Percentiles rank a stretch among this genome's conserved stretches.
phyloP scores from a whole-genome alignment of 306 rosid genomes.

The Clitoria ternatea region DNA sequence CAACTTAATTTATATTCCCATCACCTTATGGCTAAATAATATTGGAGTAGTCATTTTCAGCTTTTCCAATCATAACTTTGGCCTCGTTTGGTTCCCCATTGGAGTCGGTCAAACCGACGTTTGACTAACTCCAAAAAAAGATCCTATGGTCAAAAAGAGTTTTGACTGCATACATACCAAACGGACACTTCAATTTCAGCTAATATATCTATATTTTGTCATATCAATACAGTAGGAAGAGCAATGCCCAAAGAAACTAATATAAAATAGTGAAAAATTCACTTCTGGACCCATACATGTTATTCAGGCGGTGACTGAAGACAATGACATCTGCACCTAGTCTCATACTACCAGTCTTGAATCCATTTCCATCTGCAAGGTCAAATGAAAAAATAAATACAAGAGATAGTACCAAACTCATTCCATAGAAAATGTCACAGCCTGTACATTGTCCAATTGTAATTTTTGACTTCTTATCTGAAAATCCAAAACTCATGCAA shows the following conservation, averaged over 20 bases:
- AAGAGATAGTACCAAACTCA: conserved; percentile 6
- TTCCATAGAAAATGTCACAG: conserved; percentile 4
- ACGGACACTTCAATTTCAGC: no score
- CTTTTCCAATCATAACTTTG: conserved; percentile 9
- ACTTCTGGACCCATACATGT: conserved; percentile 39
- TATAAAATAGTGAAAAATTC: not conserved
- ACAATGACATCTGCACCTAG: conserved; percentile 81
- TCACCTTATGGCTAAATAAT: not conserved
- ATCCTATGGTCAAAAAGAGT: no score
- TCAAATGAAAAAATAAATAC: conserved; percentile 37
- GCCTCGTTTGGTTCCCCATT: no score
- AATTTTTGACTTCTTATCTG: conserved; percentile 55
- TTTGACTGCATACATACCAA: no score
- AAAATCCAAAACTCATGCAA: conserved; percentile 86
- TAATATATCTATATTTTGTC: not conserved
- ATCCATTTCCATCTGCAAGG: conserved; percentile 90
- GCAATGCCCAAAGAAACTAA: not conserved
- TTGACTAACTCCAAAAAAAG: no score
- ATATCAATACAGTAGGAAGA: not conserved
- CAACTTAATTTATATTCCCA: not conserved
- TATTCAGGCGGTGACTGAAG: conserved; percentile 51
- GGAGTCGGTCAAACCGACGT: no score
- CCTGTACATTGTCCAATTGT: conserved; percentile 74
- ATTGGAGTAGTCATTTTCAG: not conserved
- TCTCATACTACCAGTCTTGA: conserved; percentile 88